phyloP scores from a whole-genome alignment of 2,329 filamentous ascomycete genomes.

The Epichloe amarillans region DNA sequence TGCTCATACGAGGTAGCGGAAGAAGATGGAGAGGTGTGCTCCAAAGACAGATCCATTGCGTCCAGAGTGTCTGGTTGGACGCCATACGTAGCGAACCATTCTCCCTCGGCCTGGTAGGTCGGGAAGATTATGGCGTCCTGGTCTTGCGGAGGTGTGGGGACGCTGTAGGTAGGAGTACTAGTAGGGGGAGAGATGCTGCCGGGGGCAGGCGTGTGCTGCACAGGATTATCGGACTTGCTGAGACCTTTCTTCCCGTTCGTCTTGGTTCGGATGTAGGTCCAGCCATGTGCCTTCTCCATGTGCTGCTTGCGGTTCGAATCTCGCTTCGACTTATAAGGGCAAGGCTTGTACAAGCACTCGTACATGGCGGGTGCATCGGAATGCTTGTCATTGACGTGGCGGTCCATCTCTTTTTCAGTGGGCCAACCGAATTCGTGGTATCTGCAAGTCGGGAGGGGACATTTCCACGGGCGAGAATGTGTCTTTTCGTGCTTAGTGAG shows the following conservation, averaged over 20 bases:
- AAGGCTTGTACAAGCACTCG: conserved; percentile 70
- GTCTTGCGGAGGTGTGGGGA: conserved; percentile 46
- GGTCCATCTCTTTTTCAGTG: conserved; percentile 88
- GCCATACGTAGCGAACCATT: conserved; percentile 27
- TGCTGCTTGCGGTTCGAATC: conserved; percentile 97
- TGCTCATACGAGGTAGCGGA: conserved; percentile 31
- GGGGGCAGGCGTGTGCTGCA: conserved; percentile 44
- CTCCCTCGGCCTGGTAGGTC: conserved; percentile 31
- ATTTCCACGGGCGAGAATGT: conserved; percentile 94
- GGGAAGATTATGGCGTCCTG: conserved; percentile 28
- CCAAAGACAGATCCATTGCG: conserved; percentile 26
- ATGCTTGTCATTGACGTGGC: conserved; percentile 95
- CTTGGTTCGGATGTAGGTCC: conserved; percentile 85
- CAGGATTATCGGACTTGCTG: conserved; percentile 31
- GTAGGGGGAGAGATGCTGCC: conserved; percentile 51
- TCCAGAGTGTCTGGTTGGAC: conserved; percentile 22
- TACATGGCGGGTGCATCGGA: conserved; percentile 66
- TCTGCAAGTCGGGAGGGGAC: conserved; percentile 68
- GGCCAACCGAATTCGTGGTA: conserved; percentile 87
- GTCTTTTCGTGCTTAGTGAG: conserved; percentile 98
- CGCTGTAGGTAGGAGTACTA: conserved; percentile 33
- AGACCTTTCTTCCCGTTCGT: conserved; percentile 60
- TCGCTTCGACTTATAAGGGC: conserved; percentile 88
- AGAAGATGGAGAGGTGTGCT: conserved; percentile 24
- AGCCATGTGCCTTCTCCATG: conserved; percentile 93